Evolutionary conservation across 2,329 filamentous ascomycete species (phyloP).

Genomic region (Myriangium duriaei): DNA sequence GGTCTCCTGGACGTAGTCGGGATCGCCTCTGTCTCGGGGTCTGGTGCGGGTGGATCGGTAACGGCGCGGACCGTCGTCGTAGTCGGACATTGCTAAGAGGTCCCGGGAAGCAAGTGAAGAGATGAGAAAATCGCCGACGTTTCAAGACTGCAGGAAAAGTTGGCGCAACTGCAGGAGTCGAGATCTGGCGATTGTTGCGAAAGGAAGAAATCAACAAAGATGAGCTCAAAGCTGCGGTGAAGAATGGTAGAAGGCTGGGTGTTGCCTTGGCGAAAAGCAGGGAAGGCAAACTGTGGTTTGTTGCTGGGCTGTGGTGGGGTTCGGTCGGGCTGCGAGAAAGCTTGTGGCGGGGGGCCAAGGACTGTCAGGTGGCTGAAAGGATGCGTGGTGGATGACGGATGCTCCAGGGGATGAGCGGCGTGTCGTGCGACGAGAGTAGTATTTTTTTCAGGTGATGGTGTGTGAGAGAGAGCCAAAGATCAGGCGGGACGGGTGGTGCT

Average conservation of each 20-base stretch:
- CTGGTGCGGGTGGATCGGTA: constrained; percentile 28
- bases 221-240: constrained; percentile 8
- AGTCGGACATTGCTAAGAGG: constrained; percentile 31
- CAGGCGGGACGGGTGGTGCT: no score
- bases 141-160: not conserved
- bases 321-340: not conserved
- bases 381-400: constrained; percentile 3
- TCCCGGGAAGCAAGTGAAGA: constrained; percentile 1
- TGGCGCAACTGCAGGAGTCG: not conserved
- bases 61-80: constrained; percentile 35
- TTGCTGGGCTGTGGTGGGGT: constrained; percentile 2
- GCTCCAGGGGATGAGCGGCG: not conserved
- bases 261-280: constrained; percentile 7
- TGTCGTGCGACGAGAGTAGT: no score
- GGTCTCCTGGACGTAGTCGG: constrained; percentile 38
- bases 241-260: constrained; percentile 5
- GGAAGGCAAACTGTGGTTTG: constrained; percentile 3
- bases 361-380: not conserved
- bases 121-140: constrained; percentile 2
- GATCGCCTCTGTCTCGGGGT: constrained; percentile 36
- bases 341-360: not conserved
- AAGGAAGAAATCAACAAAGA: constrained; percentile 1
- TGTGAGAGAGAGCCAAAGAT: not conserved
- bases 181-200: not conserved
- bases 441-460: no score